Conservation (phyloP, 2,329 filamentous ascomycete species). For the Trichoderma asperellum region DNA sequence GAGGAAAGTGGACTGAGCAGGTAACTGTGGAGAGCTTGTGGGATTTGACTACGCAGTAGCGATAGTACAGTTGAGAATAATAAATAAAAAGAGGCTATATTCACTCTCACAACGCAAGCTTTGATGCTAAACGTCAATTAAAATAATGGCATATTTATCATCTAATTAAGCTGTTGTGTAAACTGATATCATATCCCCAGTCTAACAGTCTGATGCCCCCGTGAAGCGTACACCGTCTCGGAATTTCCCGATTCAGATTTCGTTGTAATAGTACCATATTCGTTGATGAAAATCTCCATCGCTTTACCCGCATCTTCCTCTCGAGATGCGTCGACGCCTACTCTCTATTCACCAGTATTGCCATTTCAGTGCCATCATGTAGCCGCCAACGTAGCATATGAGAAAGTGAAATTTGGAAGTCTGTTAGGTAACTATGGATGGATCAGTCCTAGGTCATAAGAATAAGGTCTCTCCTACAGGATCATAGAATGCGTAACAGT, state of each 20-base stretch:
- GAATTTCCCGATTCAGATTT: neutral
- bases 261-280: neutral
- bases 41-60: constrained; percentile 27
- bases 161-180: neutral
- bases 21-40: constrained; percentile 31
- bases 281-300: neutral
- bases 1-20: constrained; percentile 28
- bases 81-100: neutral
- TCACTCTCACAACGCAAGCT: neutral
- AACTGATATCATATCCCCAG: no score
- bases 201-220: neutral
- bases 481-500: neutral
- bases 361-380: no score
- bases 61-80: neutral
- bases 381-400: no score
- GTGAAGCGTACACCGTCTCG: neutral
- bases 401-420: no score
- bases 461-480: no score
- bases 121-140: neutral
- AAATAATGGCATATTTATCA: no score
- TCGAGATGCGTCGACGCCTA: neutral
- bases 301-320: neutral
- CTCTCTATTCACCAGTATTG: no score
- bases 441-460: neutral
- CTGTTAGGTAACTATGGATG: neutral